Conservation (phyloP, 345 rosid genomes). For the Populus ilicifolia region DNA sequence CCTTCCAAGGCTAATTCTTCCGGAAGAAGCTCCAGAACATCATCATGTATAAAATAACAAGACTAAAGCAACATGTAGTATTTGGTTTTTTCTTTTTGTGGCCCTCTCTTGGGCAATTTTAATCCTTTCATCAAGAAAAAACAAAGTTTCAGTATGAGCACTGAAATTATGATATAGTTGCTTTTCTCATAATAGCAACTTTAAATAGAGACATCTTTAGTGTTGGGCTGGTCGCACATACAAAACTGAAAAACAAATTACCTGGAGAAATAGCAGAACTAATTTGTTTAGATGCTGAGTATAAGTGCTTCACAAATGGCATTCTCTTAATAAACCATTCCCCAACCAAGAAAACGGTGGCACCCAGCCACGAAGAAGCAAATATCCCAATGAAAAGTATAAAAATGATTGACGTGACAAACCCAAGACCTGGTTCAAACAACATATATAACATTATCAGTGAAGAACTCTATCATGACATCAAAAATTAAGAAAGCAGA, state of each 20-base stretch:
- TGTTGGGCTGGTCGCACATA: not conserved
- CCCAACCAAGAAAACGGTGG: slow-evolving; percentile 71
- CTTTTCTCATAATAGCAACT: too few relatives aligned
- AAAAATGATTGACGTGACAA: slow-evolving; percentile 66
- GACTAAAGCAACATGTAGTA: not conserved
- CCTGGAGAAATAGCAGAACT: slow-evolving; percentile 88
- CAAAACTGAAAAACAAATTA: slow-evolving; percentile 19
- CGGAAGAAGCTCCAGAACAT: not conserved
- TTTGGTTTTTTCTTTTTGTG: not conserved
- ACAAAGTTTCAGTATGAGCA: not conserved
- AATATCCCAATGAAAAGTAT: slow-evolving; percentile 72
- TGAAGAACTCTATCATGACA: not conserved
- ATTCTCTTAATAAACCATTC: slow-evolving; percentile 79
- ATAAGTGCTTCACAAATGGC: slow-evolving; percentile 77
- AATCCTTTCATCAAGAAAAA: not conserved
- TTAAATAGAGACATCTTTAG: too few relatives aligned
- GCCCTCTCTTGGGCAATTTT: not conserved
- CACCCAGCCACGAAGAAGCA: slow-evolving; percentile 84
- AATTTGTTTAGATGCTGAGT: slow-evolving; percentile 80
- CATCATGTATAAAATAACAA: not conserved
- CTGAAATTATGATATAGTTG: too few relatives aligned
- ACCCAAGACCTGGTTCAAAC: slow-evolving; percentile 67
- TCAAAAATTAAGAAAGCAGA: not conserved
- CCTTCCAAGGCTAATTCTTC: not conserved
- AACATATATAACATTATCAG: slow-evolving; percentile 5